phyloP scores from a whole-genome alignment of 352 stramenopile genomes.

The Pythium plurisporium region DNA sequence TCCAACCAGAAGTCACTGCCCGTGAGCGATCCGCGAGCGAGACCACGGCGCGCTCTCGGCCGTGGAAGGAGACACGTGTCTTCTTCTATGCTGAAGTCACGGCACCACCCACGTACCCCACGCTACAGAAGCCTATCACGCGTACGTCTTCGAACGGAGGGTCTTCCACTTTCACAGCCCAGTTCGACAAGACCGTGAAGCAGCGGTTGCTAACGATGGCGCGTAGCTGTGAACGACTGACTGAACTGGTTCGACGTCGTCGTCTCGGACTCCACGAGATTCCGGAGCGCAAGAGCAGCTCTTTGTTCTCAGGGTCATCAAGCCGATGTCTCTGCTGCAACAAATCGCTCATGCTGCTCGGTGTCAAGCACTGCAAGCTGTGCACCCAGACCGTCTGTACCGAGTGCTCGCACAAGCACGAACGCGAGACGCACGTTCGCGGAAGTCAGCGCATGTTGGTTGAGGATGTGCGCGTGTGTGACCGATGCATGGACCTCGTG shows the following conservation, averaged over 20 bases:
- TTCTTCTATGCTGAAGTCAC: constrained; percentile 23
- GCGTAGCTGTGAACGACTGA: constrained; percentile 27
- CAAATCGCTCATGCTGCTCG: constrained; percentile 36
- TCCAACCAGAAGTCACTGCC: constrained; percentile 4
- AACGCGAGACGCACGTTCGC: constrained; percentile 18
- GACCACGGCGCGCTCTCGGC: background rate
- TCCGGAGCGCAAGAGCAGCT: constrained; percentile 24
- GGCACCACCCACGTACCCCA: background rate
- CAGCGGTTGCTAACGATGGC: constrained; percentile 19
- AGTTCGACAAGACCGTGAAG: constrained; percentile 17
- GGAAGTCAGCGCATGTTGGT: constrained; percentile 18
- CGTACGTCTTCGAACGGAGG: background rate
- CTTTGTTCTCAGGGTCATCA: constrained; percentile 32
- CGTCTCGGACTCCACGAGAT: constrained; percentile 52
- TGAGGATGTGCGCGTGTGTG: constrained; percentile 45
- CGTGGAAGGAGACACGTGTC: constrained; percentile 19
- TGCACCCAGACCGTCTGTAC: constrained; percentile 57
- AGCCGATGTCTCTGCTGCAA: constrained; percentile 59
- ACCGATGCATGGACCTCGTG: constrained; percentile 57
- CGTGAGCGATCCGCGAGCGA: constrained; percentile 1
- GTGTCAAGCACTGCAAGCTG: constrained; percentile 46
- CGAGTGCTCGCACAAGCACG: constrained; percentile 37
- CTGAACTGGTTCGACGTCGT: constrained; percentile 48
- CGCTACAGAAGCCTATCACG: background rate
- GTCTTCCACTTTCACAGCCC: background rate